These are phyloP conservation scores for Tricholoma sp. DNA, from an alignment of 768 basidiomycete species.

Conservation along the genomic window DNA sequence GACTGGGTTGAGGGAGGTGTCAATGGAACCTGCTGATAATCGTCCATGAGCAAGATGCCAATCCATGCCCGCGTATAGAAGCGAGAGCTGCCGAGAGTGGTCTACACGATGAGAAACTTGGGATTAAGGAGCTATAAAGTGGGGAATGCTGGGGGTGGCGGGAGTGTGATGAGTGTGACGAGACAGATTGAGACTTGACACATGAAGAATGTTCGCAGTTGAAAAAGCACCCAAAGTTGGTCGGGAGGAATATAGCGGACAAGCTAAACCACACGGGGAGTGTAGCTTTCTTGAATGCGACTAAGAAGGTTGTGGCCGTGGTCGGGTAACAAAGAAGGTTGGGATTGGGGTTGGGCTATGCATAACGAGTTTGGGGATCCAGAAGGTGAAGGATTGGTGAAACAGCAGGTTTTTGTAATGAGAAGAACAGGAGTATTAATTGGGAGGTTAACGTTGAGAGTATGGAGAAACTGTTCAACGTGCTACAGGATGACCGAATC, in stretches of 20 bases:
- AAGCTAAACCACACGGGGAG: slow-evolving; percentile 5
- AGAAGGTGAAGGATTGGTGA: slow-evolving; percentile 64
- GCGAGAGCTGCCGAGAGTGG: slow-evolving; percentile 16
- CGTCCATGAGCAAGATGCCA: slow-evolving; percentile 34
- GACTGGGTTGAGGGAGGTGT: not conserved
- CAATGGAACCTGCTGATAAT: slow-evolving; percentile 18
- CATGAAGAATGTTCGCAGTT: slow-evolving; percentile 52
- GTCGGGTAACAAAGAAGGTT: slow-evolving; percentile 41
- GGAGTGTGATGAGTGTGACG: slow-evolving; percentile 11
- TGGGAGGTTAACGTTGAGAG: slow-evolving; percentile 75
- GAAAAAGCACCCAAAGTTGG: slow-evolving; percentile 15
- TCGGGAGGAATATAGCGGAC: slow-evolving; percentile 1
- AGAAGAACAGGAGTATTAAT: slow-evolving; percentile 65
- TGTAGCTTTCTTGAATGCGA: slow-evolving; percentile 15
- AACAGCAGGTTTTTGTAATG: slow-evolving; percentile 38
- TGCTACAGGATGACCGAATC: slow-evolving; percentile 40
- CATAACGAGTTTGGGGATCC: slow-evolving; percentile 48
- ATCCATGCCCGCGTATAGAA: slow-evolving; percentile 23
- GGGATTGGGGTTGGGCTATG: slow-evolving; percentile 27
- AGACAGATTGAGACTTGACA: slow-evolving; percentile 29
- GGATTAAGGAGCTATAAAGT: slow-evolving; percentile 4
- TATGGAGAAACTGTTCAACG: slow-evolving; percentile 75
- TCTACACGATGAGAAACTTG: slow-evolving; percentile 24
- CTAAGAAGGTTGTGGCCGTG: slow-evolving; percentile 18
- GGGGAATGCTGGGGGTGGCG: slow-evolving; percentile 11